Percentiles rank a stretch among this genome's conserved stretches.
phyloP scores from a whole-genome alignment of 352 stramenopile genomes.

The Phytopythium boreale region DNA sequence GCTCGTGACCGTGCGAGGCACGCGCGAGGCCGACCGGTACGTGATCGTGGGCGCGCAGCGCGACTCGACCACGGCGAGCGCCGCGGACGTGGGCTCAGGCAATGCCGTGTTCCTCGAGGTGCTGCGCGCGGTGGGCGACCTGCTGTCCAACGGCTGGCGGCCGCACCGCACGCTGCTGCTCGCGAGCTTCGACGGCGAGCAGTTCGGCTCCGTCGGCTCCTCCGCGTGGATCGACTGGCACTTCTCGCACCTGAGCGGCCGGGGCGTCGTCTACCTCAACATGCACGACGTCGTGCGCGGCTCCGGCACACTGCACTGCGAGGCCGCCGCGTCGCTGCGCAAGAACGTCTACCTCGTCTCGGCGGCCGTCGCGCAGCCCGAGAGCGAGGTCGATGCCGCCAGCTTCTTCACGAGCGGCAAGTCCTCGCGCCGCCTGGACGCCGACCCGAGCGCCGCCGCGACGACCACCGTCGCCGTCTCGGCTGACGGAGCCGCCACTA shows the following conservation, averaged over 20 bases:
- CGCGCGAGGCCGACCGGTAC: conserved; percentile 71
- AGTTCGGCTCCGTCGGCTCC: conserved; percentile 76
- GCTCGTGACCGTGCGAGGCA: conserved; percentile 64
- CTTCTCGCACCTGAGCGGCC: conserved; percentile 54
- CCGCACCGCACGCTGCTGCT: conserved; percentile 78
- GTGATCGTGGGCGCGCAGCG: conserved; percentile 70
- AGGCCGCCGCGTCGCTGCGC: conserved; percentile 65
- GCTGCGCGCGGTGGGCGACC: conserved; percentile 48
- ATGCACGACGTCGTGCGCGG: conserved; percentile 71
- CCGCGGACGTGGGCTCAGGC: conserved; percentile 64
- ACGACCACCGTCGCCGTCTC: background rate
- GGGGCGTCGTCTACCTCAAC: conserved; percentile 73
- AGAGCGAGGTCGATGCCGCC: conserved; percentile 37
- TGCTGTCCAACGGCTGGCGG: conserved; percentile 68
- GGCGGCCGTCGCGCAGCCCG: conserved; percentile 61
- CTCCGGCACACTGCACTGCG: conserved; percentile 55
- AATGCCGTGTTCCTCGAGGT: conserved; percentile 81
- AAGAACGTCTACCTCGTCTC: conserved; percentile 79
- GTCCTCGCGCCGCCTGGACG: background rate
- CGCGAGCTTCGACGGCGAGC: conserved; percentile 72
- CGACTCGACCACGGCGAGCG: conserved; percentile 66
- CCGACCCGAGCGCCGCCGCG: background rate
- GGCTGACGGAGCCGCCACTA: background rate
- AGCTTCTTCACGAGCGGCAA: conserved; percentile 40
- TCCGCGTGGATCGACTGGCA: conserved; percentile 85